Evolutionary conservation across 441 rosid genomes (phyloP), one percentile per base, ranked within the genome.

Genomic region (Euphorbia neoarborescens): DNA sequence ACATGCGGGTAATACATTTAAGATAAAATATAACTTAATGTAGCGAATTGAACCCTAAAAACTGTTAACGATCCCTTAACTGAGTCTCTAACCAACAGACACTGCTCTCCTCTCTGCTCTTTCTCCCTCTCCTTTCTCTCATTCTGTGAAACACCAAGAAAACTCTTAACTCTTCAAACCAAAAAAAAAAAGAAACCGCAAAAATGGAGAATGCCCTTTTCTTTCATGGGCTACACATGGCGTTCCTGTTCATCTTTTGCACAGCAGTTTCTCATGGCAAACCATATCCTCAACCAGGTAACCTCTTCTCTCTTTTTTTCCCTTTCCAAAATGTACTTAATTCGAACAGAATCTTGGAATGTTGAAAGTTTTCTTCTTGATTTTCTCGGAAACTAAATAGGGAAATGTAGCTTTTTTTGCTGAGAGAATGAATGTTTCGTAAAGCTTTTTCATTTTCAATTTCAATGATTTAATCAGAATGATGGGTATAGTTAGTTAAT

Each of bases 271-370:
- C 85, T 65, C 76, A 65, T 66, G 85, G 87, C 66, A 72, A 85
- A 65, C 80, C 85, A 22, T 79, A 67, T 66, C 53, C 81, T 63
- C 77, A 72, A 66, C 76, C 76, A 70, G 83, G 92, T 88, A 54
- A 58, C 78, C 37, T 58, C 34, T 34, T 34, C 44, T 71, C 30
- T n/a, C n/a, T 28, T 2, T 37, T 10, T 30, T 24, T 4, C 24
- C 19, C 27, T 46, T 76, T 22, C 69, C 46, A 65, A 59, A 75
- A 22, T 13, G 34, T 25, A 5, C 4, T 56, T 4, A 25, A 30
- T n/a, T n/a, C 2, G 34, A 32, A 32, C 34, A 11, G 48, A 42
- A 42, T 71, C 40, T 67, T n/a, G 74, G 51, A 38, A 69, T n/a
- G 19, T 10, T 48, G 0, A 30, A 14, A 20, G 9, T 40, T 54